A percentile compares a stretch with the other conserved stretches of the same genome.
Conservation (phyloP, 495 filamentous ascomycete genomes). For the Neurospora sp. region DNA sequence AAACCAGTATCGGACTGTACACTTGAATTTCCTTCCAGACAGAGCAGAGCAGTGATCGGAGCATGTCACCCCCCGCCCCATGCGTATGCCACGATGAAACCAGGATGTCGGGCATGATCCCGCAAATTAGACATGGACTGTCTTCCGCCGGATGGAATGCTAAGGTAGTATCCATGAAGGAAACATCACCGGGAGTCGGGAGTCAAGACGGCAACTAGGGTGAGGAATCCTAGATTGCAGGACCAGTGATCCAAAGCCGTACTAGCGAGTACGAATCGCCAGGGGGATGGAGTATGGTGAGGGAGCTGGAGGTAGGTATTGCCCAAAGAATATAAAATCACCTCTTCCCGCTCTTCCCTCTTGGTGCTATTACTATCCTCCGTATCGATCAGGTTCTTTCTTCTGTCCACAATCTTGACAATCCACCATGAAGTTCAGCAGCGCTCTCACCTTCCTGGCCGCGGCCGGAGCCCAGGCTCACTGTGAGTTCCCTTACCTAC, state of each 20-base stretch:
- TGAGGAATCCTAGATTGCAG: background rate
- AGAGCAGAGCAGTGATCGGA: background rate
- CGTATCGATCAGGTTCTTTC: too few relatives aligned
- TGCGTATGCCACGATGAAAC: background rate
- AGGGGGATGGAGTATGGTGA: background rate
- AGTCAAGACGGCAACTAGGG: background rate
- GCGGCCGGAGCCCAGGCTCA: slow-evolving; percentile 27
- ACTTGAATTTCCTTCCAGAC: too few relatives aligned
- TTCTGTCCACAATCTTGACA: background rate
- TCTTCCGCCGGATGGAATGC: background rate
- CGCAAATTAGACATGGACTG: background rate
- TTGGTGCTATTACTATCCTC: background rate
- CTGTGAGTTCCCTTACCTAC: slow-evolving; percentile 17
- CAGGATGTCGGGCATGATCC: background rate
- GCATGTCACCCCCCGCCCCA: background rate
- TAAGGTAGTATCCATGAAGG: background rate
- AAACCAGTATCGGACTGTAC: too few relatives aligned
- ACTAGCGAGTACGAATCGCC: background rate
- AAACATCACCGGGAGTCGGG: background rate
- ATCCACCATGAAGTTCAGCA: slow-evolving; percentile 23
- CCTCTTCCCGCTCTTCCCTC: background rate
- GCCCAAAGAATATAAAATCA: background rate
- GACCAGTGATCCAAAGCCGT: background rate
- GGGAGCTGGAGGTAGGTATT: too few relatives aligned
- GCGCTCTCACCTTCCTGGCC: slow-evolving; percentile 23